Percentiles rank a stretch among this genome's conserved stretches.
These are phyloP conservation scores for Inga oerstediana DNA, from an alignment of 306 rosid genomes.

Conservation along the genomic window DNA sequence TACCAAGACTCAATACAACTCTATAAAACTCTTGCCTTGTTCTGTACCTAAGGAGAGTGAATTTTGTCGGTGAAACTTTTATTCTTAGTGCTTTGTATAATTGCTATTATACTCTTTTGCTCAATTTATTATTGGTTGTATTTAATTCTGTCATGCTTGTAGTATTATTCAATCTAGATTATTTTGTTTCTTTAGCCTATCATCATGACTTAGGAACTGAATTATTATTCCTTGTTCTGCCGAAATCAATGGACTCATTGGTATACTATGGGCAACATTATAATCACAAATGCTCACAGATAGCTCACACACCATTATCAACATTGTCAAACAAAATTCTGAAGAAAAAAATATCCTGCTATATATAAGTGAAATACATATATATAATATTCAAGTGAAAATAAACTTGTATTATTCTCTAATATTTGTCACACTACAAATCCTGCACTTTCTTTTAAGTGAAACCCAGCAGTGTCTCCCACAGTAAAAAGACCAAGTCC, in stretches of 20 bases:
- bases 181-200: neutral
- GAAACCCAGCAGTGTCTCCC: neutral
- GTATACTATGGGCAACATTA: neutral
- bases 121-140: slow-evolving; percentile 27
- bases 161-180: neutral
- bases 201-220: too few relatives aligned
- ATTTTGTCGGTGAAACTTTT: slow-evolving; percentile 14
- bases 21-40: neutral
- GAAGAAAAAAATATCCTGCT: neutral
- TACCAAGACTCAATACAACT: slow-evolving; percentile 20
- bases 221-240: neutral
- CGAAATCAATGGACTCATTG: neutral
- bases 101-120: slow-evolving; percentile 9
- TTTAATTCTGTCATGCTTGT: neutral
- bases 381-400: neutral
- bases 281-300: neutral
- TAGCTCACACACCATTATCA: neutral
- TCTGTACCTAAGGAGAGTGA: neutral
- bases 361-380: neutral
- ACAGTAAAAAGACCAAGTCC: neutral
- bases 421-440: too few relatives aligned
- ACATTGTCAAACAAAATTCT: neutral
- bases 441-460: too few relatives aligned
- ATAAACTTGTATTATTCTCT: too few relatives aligned
- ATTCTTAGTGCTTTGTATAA: slow-evolving; percentile 14